Evolutionary conservation across 306 rosid species (phyloP).

Genomic region (Quercus ilex): DNA sequence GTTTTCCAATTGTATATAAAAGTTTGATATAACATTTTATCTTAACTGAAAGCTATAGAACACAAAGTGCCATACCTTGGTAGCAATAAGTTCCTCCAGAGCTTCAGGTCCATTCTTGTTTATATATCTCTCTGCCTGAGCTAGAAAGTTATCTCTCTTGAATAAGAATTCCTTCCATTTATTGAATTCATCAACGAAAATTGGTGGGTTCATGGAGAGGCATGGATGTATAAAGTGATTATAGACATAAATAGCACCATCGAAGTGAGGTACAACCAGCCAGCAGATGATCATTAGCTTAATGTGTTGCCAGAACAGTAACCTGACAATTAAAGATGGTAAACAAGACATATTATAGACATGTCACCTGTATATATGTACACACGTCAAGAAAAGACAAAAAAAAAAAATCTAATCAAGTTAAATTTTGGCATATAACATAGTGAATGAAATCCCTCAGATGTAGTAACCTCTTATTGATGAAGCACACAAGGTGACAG

Average conservation of each 20-base stretch:
- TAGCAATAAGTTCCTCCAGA: slow-evolving; percentile 42
- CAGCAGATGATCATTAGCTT: slow-evolving; percentile 44
- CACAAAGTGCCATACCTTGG: slow-evolving; percentile 32
- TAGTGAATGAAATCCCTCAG: background rate
- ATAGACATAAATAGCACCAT: slow-evolving; percentile 47
- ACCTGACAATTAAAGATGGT: slow-evolving; percentile 32
- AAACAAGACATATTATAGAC: background rate
- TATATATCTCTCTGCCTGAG: slow-evolving; percentile 38
- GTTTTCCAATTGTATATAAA: no score
- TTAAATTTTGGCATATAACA: no score
- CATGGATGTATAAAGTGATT: slow-evolving; percentile 18
- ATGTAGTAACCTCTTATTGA: background rate
- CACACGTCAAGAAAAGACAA: background rate
- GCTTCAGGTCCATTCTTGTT: slow-evolving; percentile 47
- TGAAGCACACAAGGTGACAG: background rate
- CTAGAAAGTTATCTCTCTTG: slow-evolving; percentile 30
- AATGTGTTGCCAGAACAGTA: slow-evolving; percentile 44
- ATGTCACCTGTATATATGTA: background rate
- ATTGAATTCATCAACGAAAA: slow-evolving; percentile 10
- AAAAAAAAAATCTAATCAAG: background rate
- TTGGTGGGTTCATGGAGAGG: slow-evolving; percentile 18
- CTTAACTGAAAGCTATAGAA: background rate
- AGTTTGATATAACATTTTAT: background rate
- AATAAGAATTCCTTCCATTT: slow-evolving; percentile 20
- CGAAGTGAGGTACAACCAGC: slow-evolving; percentile 47